phyloP scores from a whole-genome alignment of 257 asterid species.

The Anisodus acutangulus region DNA sequence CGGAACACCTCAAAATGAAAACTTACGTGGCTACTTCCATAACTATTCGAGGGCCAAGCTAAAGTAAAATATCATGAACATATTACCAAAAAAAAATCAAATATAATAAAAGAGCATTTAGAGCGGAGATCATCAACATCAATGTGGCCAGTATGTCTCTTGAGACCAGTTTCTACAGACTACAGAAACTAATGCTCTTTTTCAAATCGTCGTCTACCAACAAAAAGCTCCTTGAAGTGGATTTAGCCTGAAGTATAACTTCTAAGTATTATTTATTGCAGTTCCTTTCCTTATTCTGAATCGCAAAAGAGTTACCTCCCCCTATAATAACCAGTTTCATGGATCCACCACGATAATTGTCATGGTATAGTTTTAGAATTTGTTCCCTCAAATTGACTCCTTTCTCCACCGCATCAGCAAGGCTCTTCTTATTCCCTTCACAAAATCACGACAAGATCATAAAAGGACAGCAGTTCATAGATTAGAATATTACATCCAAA shows the following conservation, averaged over 20 bases:
- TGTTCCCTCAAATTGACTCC: constrained; percentile 85
- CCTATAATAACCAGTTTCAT: constrained; percentile 95
- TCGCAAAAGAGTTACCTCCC: constrained; percentile 63
- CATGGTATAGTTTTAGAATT: constrained; percentile 71
- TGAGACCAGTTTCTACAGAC: constrained; percentile 8
- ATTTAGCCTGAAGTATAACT: background rate
- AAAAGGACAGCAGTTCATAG: background rate
- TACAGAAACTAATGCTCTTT: background rate
- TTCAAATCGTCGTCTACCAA: background rate
- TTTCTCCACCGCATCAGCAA: constrained; percentile 84
- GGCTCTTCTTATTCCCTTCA: constrained; percentile 94
- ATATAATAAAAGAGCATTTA: background rate
- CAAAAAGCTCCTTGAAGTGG: constrained; percentile 2
- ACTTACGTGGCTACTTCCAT: background rate
- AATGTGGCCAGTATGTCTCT: constrained; percentile 19
- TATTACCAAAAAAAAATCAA: background rate
- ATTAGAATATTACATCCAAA: constrained; percentile 19
- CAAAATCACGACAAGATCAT: constrained; percentile 30
- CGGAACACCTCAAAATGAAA: constrained; percentile 19
- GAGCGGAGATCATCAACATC: constrained; percentile 20
- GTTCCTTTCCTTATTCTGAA: background rate
- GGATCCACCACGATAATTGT: constrained; percentile 74
- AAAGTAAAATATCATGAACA: constrained; percentile 12
- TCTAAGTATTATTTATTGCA: background rate
- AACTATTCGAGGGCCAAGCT: constrained; percentile 10